Base-by-base conservation (phyloP, 768 basidiomycete genomes). In the Boletus patriciae region DNA sequence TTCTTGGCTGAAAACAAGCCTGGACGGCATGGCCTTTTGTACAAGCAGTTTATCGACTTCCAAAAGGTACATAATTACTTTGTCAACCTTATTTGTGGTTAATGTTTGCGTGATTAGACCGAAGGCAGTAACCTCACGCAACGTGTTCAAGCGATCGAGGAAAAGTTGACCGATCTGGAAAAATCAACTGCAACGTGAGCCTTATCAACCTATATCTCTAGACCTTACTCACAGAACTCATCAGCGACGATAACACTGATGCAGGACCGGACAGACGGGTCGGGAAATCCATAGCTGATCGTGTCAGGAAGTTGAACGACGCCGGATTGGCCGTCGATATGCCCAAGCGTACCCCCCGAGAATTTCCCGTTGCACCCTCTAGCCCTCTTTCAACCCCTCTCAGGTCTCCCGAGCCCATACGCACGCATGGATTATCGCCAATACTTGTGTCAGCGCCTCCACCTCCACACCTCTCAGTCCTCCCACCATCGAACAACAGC, bases 251-350 rank as follows among this genome's bases (percentile, higher is more conserved):
- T 25, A 52, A 42, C 36, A 13, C 59, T 33, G 60, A 62, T 43
- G 77, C 55, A 31, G 79, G 73, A 37, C 70, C 78, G 16, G 74
- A 76, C 41, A 72, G 62, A 50, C 78, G 78, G 57, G 63, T 80
- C 3, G 86, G 84, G n/a, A 84, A 78, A 6, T 86, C 83, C 48
- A 91, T 96, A 56, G 88, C 88, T 25, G 92, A 93, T 74, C 83
- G 94, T 48, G 80, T 94, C 73, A 83, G 81, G 62, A 84, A 88
- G 16, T 73, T 96, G 19, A 81, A 87, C 66, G 84, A 83, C 57
- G 85, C 82, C 46, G 94, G 94, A 2, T 71, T 94, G 66, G 75
- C 79, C 12, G 78, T 85, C 16, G 77, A 79, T 27, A 75, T 79
- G 16, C 72, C 80, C 13, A 89, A 88, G 68, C 80, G 83, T 37